Conservation (phyloP, 805 yeast species). For the Saccharomycopsis capsularis region DNA sequence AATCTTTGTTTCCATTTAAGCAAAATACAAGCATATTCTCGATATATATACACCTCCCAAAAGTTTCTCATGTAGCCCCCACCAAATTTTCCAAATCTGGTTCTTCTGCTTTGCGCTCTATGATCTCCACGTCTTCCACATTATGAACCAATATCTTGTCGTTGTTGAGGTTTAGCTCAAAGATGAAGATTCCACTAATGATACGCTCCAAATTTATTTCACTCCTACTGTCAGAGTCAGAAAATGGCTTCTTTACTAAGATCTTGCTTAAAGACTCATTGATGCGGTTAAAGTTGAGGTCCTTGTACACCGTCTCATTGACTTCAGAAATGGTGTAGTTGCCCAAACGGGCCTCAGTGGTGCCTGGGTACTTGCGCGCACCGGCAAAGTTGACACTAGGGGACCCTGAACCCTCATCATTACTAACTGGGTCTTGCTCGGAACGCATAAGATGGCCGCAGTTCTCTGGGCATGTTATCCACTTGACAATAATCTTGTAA, state of each 20-base stretch:
- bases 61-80: not conserved
- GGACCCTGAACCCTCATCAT: not conserved
- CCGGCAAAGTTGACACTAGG: not conserved
- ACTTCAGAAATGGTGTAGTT: constrained; percentile 1
- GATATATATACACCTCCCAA: too few species aligned
- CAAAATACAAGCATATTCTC: too few species aligned
- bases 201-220: not conserved
- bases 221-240: not conserved
- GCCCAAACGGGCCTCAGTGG: constrained; percentile 2
- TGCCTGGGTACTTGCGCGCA: not conserved
- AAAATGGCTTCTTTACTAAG: constrained; percentile 6
- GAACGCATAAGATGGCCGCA: constrained; percentile 43
- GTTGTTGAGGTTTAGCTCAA: constrained; percentile 54
- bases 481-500: constrained; percentile 46
- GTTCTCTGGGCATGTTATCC: constrained; percentile 50
- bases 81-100: constrained; percentile 8
- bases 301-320: constrained; percentile 2
- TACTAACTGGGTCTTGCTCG: too few species aligned
- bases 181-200: constrained; percentile 51
- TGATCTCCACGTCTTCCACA: constrained; percentile 56
- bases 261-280: constrained; percentile 7
- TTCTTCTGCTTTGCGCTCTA: constrained; percentile 34
- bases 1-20: too few species aligned
- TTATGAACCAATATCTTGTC: constrained; percentile 54
- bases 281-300: not conserved